phyloP scores from a whole-genome alignment of 352 stramenopile genomes.

The Thraustochytrium sp. region DNA sequence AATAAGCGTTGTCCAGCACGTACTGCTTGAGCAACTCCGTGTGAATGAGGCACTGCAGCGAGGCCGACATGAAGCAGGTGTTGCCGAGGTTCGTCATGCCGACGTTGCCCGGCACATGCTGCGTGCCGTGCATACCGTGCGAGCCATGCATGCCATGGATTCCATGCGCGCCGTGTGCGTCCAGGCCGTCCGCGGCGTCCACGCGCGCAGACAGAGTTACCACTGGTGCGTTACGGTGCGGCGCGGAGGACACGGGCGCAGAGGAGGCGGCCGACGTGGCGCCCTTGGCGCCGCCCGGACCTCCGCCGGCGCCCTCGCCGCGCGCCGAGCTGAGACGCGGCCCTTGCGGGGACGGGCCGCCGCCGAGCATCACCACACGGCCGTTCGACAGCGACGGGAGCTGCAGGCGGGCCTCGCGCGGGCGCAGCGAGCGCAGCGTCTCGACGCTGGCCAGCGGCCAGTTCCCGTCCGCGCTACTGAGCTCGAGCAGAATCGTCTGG shows the following conservation, averaged over 20 bases:
- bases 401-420: neutral
- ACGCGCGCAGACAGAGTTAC: too few species aligned
- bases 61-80: conserved; percentile 87
- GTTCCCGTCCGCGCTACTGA: conserved; percentile 10
- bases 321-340: neutral
- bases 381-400: neutral
- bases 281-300: too few species aligned
- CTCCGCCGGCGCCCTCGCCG: too few species aligned
- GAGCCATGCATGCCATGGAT: neutral
- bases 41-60: conserved; percentile 78
- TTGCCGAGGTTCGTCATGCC: conserved; percentile 76
- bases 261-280: too few species aligned
- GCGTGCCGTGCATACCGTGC: neutral
- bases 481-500: conserved; percentile 19
- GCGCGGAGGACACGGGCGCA: too few species aligned
- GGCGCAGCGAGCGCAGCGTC: conserved; percentile 8
- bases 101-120: neutral
- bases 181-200: too few species aligned
- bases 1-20: conserved; percentile 85
- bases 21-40: conserved; percentile 83
- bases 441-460: conserved; percentile 15
- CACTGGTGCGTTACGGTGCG: too few species aligned
- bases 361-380: conserved; percentile 2
- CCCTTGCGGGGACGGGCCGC: neutral
- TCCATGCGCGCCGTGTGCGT: neutral